Conservation (phyloP, 2,329 filamentous ascomycete species). For the Myrmaecium sp. region DNA sequence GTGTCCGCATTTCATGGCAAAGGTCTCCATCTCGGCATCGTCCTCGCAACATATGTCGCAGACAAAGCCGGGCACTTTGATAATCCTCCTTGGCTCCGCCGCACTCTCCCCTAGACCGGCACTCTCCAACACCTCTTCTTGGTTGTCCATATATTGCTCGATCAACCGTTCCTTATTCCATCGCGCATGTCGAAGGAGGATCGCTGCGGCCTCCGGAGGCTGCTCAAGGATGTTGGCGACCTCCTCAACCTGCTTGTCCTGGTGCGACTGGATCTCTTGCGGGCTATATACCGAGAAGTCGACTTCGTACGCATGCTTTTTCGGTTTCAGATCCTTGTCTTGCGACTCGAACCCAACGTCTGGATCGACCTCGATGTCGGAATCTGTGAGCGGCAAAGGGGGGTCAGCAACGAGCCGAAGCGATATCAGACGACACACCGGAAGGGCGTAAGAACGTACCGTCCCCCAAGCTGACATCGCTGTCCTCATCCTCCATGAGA, state of each 20-base stretch:
- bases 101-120: constrained; percentile 54
- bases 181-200: constrained; percentile 71
- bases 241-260: constrained; percentile 73
- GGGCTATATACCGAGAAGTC: constrained; percentile 71
- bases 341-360: constrained; percentile 45
- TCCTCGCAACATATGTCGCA: constrained; percentile 98
- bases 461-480: constrained; percentile 39
- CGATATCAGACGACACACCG: neutral
- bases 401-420: neutral
- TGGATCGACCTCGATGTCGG: constrained; percentile 37
- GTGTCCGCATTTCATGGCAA: constrained; percentile 90
- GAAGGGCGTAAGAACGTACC: constrained; percentile 15
- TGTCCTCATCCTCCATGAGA: constrained; percentile 60
- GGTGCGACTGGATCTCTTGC: constrained; percentile 64
- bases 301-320: constrained; percentile 63
- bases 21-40: constrained; percentile 56
- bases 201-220: constrained; percentile 75
- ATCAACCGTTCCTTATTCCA: constrained; percentile 96
- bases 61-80: constrained; percentile 53
- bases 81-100: constrained; percentile 42
- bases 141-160: constrained; percentile 88
- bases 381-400: constrained; percentile 21
- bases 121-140: constrained; percentile 62
- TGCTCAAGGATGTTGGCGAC: constrained; percentile 85
- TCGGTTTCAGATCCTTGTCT: constrained; percentile 56